Evolutionary conservation across 2,329 filamentous ascomycete genomes (phyloP).

Genomic region (Colletotrichum sp.): DNA sequence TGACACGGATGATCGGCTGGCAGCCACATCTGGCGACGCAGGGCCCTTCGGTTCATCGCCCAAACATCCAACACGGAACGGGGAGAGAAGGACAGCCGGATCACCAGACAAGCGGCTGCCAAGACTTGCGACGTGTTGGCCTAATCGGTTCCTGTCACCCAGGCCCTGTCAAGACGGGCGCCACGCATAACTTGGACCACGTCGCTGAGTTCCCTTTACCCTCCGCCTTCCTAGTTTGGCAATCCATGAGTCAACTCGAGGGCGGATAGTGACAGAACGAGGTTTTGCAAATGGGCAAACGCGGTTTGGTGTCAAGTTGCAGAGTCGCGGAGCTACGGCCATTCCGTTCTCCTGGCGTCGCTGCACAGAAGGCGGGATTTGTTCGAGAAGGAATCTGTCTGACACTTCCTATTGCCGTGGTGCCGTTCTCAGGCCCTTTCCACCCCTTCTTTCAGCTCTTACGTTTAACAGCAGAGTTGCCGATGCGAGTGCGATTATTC

Average conservation of each 20-base stretch:
- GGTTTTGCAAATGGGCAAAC: constrained; percentile 1
- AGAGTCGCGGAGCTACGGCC: neutral
- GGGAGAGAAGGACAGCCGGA: neutral
- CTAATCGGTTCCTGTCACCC: neutral
- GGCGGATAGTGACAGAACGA: neutral
- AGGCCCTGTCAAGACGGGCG: neutral
- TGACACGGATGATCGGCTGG: neutral
- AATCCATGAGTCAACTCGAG: neutral
- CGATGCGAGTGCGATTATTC: constrained; percentile 8
- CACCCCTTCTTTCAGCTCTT: neutral
- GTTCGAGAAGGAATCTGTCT: constrained; percentile 6
- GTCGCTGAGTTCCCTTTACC: neutral
- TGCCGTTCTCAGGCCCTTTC: neutral
- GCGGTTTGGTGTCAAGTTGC: constrained; percentile 6
- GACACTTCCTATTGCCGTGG: neutral
- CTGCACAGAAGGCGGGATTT: neutral
- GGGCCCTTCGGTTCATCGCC: neutral
- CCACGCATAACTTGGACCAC: neutral
- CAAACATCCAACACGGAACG: neutral
- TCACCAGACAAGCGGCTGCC: neutral
- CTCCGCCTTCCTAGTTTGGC: neutral
- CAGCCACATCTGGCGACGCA: neutral
- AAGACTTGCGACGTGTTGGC: neutral
- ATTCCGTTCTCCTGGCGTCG: neutral
- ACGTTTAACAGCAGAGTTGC: neutral